A percentile compares a stretch with the other conserved stretches of the same genome.
Conservation (phyloP, 2,329 filamentous ascomycete species). For the Aspergillus awamori region DNA sequence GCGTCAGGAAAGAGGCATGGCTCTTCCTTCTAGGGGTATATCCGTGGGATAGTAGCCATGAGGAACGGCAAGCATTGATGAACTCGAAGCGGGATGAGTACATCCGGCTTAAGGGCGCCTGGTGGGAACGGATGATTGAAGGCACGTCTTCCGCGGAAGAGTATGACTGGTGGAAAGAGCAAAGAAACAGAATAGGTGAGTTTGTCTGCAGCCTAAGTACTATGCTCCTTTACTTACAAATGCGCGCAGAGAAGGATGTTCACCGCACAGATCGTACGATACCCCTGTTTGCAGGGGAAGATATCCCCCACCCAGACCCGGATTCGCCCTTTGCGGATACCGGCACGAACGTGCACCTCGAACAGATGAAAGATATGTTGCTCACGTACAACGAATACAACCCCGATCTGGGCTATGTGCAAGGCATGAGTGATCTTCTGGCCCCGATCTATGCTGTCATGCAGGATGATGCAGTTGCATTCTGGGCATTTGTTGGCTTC, state of each 20-base stretch:
- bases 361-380: conserved; percentile 99
- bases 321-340: conserved; percentile 90
- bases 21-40: conserved; percentile 89
- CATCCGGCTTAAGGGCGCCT: conserved; percentile 86
- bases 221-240: not conserved
- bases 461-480: conserved; percentile 94
- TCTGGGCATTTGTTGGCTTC: conserved; percentile 94
- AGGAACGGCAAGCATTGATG: conserved; percentile 80
- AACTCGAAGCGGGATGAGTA: conserved; percentile 91
- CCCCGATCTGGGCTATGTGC: conserved; percentile 90
- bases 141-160: conserved; percentile 77
- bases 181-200: conserved; percentile 89
- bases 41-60: conserved; percentile 85
- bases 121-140: conserved; percentile 94
- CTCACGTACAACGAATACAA: conserved; percentile 99
- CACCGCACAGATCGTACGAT: conserved; percentile 95
- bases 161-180: conserved; percentile 95
- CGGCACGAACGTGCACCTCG: conserved; percentile 94
- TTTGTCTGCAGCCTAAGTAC: not conserved
- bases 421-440: conserved; percentile 97
- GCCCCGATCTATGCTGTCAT: conserved; percentile 96
- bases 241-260: conserved; percentile 84
- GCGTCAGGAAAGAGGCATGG: conserved; percentile 95
- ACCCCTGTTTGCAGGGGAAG: conserved; percentile 93
- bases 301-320: conserved; percentile 93